phyloP scores from a whole-genome alignment of 768 basidiomycete species.

The Termitomyces sp. region DNA sequence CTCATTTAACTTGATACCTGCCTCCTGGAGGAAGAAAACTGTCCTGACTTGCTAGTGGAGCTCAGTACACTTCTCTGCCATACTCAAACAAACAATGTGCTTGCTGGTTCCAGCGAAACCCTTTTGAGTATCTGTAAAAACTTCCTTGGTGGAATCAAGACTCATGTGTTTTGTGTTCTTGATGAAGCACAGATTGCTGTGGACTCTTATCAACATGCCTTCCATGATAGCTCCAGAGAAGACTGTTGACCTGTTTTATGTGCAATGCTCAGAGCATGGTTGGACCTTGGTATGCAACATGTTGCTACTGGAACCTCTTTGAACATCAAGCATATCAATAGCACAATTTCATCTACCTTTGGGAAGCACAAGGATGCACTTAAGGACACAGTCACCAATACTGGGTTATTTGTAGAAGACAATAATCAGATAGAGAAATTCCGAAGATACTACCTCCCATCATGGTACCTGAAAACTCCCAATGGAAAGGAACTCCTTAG shows the following conservation, averaged over 20 bases:
- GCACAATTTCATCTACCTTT: neutral
- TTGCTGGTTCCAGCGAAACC: neutral
- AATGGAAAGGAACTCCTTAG: neutral
- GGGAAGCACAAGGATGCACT: neutral
- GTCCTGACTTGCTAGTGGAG: neutral
- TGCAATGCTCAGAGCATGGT: neutral
- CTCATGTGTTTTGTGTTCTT: neutral
- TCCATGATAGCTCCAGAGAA: neutral
- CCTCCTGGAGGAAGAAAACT: neutral
- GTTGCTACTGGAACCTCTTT: constrained; percentile 1
- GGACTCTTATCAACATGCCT: neutral
- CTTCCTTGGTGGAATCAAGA: neutral
- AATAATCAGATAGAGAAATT: neutral
- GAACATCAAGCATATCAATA: neutral
- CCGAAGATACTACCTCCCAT: neutral
- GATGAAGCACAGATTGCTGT: neutral
- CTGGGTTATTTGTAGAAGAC: neutral
- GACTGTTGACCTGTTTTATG: neutral
- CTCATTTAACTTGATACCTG: neutral
- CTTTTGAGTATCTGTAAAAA: neutral
- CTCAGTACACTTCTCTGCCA: neutral
- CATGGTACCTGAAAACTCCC: neutral
- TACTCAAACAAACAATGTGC: neutral
- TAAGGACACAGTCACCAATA: neutral
- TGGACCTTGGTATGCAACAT: neutral